Conservation (phyloP, 192 early-diverging fungal genomes). For the Linderina pennispora region DNA sequence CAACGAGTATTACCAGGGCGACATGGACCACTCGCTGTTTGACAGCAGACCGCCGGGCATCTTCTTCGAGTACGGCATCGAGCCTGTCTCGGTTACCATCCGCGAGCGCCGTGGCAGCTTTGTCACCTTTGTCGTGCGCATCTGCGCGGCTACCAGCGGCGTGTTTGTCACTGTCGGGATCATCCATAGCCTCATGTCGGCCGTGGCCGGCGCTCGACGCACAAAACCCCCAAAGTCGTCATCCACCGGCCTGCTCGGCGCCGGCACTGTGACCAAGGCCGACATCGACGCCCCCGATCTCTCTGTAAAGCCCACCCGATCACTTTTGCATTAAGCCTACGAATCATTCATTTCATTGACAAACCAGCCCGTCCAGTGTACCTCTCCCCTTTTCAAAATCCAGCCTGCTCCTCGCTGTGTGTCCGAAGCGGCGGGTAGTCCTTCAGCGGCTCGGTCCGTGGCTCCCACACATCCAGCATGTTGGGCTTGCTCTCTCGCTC, state of each 20-base stretch:
- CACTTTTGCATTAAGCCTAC: too few relatives aligned
- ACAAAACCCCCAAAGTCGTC: neutral
- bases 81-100: slow-evolving; percentile 79
- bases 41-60: slow-evolving; percentile 49
- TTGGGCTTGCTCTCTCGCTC: slow-evolving; percentile 20
- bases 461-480: slow-evolving; percentile 41
- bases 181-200: slow-evolving; percentile 37
- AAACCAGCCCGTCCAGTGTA: too few relatives aligned
- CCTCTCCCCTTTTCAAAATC: too few relatives aligned
- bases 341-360: too few relatives aligned
- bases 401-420: too few relatives aligned
- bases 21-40: neutral
- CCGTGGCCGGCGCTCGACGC: neutral
- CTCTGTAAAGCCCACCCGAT: neutral
- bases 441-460: too few relatives aligned
- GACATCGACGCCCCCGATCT: neutral
- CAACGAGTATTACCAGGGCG: slow-evolving; percentile 61
- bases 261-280: neutral
- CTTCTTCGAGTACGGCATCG: slow-evolving; percentile 90
- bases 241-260: neutral
- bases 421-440: too few relatives aligned
- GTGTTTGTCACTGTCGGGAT: slow-evolving; percentile 65
- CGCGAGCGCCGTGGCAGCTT: slow-evolving; percentile 59
- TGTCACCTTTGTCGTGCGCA: slow-evolving; percentile 64
- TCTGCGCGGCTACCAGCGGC: slow-evolving; percentile 86